These are phyloP conservation scores for Saturnispora gosingensis DNA, from an alignment of 805 yeast species.

Conservation along the genomic window DNA sequence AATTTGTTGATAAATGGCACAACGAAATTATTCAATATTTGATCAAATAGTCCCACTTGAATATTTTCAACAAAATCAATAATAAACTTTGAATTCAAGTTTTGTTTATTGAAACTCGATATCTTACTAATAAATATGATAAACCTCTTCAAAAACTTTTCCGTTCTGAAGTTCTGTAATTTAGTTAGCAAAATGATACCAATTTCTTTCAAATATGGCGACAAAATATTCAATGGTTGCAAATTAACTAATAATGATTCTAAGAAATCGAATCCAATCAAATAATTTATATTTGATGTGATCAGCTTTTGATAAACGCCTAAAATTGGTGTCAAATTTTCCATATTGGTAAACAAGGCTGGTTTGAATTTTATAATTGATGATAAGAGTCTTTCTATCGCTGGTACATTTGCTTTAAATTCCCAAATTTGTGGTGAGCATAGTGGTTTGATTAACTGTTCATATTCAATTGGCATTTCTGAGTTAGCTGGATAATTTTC, in stretches of 20 bases:
- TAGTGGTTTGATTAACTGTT: slow-evolving; percentile 66
- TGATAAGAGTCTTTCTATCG: slow-evolving; percentile 69
- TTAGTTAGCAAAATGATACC: slow-evolving; percentile 72
- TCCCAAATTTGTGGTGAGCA: slow-evolving; percentile 94
- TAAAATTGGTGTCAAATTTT: slow-evolving; percentile 60
- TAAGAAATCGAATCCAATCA: slow-evolving; percentile 75
- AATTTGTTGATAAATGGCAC: slow-evolving; percentile 38
- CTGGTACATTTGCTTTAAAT: slow-evolving; percentile 85
- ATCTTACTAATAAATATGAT: slow-evolving; percentile 46
- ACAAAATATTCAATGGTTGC: slow-evolving; percentile 36
- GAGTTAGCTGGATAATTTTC: slow-evolving; percentile 44
- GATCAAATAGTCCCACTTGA: slow-evolving; percentile 51
- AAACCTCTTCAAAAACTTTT: slow-evolving; percentile 65
- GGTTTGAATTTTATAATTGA: slow-evolving; percentile 51
- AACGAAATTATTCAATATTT: slow-evolving; percentile 40
- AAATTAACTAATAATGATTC: slow-evolving; percentile 56
- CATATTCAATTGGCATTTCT: slow-evolving; percentile 56
- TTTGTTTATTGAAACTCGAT: slow-evolving; percentile 22
- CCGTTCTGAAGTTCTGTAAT: slow-evolving; percentile 73
- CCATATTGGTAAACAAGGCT: slow-evolving; percentile 28
- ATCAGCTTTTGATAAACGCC: slow-evolving; percentile 96
- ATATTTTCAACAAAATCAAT: slow-evolving; percentile 62
- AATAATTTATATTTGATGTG: slow-evolving; percentile 74
- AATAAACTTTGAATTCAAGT: slow-evolving; percentile 36
- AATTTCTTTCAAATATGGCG: slow-evolving; percentile 56